Evolutionary conservation across 768 basidiomycete genomes (phyloP).

Genomic region (Tylopilus plumbeoviolaceoides): DNA sequence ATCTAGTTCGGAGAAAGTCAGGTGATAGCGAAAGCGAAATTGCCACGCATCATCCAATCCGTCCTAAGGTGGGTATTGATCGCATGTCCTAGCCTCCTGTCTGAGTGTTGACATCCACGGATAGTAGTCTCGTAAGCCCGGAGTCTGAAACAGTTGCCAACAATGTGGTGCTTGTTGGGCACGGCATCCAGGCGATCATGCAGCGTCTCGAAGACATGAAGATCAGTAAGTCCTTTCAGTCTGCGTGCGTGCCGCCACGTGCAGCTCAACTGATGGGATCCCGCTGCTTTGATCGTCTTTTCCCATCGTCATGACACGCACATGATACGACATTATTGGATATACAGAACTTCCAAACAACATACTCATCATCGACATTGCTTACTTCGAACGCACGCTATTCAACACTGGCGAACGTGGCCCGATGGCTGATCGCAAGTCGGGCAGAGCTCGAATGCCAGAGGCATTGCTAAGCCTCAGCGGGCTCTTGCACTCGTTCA

Average conservation of each 20-base stretch:
- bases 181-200: conserved; percentile 52
- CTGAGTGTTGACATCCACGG: conserved; percentile 1
- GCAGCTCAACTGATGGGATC: not conserved
- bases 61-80: conserved; percentile 53
- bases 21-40: conserved; percentile 57
- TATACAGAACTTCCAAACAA: conserved; percentile 68
- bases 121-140: conserved; percentile 68
- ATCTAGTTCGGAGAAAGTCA: conserved; percentile 76
- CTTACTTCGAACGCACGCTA: conserved; percentile 58
- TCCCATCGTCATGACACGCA: too few relatives aligned
- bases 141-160: conserved; percentile 73
- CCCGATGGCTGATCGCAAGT: conserved; percentile 57
- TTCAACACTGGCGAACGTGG: conserved; percentile 56
- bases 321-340: too few relatives aligned
- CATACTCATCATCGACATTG: conserved; percentile 62
- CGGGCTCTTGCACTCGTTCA: conserved; percentile 58
- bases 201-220: conserved; percentile 71
- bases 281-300: not conserved
- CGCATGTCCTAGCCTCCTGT: not conserved
- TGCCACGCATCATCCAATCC: conserved; percentile 70
- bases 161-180: conserved; percentile 66
- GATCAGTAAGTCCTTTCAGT: conserved; percentile 53
- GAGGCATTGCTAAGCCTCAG: conserved; percentile 61
- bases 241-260: not conserved
- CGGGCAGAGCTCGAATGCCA: conserved; percentile 46